These are phyloP conservation scores for Phytophthora macrochlamydospora DNA, from an alignment of 352 stramenopile species.

Conservation along the genomic window DNA sequence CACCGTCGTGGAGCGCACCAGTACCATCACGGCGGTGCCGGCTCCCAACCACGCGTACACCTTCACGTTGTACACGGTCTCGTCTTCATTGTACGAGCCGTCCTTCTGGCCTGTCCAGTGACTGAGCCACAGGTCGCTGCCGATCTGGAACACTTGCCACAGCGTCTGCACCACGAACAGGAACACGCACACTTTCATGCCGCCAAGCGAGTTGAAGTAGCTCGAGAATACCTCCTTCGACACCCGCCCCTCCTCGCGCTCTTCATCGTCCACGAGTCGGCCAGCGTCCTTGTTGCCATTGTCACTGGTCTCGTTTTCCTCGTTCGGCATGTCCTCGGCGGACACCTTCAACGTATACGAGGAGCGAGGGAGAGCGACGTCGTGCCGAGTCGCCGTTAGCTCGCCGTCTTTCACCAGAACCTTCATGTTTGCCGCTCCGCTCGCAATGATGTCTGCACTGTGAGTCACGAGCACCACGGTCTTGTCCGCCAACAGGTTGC, in stretches of 20 bases:
- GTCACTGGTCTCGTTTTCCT: conserved; percentile 6
- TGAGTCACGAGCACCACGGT: conserved; percentile 93
- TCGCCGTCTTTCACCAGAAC: conserved; percentile 32
- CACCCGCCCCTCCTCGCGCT: conserved; percentile 49
- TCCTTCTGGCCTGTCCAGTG: conserved; percentile 45
- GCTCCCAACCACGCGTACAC: conserved; percentile 40
- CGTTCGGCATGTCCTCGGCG: not conserved
- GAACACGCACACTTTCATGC: conserved; percentile 23
- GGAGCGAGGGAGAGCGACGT: conserved; percentile 8
- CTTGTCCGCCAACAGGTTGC: conserved; percentile 40
- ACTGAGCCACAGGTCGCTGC: conserved; percentile 40
- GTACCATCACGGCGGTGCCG: conserved; percentile 36
- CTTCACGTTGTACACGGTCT: conserved; percentile 30
- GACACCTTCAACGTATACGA: conserved; percentile 18
- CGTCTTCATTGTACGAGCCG: conserved; percentile 19
- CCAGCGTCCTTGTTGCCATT: conserved; percentile 10
- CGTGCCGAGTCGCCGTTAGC: conserved; percentile 18
- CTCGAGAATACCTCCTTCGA: conserved; percentile 41
- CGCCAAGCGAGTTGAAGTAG: conserved; percentile 52
- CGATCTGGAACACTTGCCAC: conserved; percentile 46
- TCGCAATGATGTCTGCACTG: conserved; percentile 68
- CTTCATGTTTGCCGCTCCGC: conserved; percentile 30
- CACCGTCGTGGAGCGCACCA: conserved; percentile 41
- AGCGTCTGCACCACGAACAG: conserved; percentile 24
- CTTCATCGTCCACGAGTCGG: conserved; percentile 46